A percentile compares a stretch with the other conserved stretches of the same genome.
phyloP scores from a whole-genome alignment of 1,284 basidiomycete species.

The Lignosus rhinocerotis region DNA sequence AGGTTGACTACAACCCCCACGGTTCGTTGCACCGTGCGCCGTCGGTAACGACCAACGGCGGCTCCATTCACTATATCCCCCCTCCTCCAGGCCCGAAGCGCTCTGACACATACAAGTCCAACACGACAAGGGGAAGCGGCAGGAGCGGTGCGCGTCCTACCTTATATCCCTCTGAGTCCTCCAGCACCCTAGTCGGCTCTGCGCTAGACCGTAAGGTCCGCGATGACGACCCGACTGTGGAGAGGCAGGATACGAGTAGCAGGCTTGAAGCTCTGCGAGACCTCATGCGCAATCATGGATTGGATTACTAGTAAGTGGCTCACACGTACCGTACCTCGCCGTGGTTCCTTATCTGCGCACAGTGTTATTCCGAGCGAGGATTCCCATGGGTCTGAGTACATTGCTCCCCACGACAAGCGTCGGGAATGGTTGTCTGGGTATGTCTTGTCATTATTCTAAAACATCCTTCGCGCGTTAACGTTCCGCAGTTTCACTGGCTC shows the following conservation, averaged over 20 bases:
- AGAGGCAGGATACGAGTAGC: conserved; percentile 56
- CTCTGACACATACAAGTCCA: conserved; percentile 33
- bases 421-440: conserved; percentile 84
- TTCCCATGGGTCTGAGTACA: conserved; percentile 88
- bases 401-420: conserved; percentile 79
- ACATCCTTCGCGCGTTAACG: not conserved
- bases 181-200: conserved; percentile 71
- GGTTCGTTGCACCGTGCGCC: conserved; percentile 9
- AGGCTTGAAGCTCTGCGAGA: conserved; percentile 68
- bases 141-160: conserved; percentile 39
- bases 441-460: conserved; percentile 27
- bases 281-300: conserved; percentile 70
- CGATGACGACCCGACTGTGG: conserved; percentile 56
- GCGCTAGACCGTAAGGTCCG: conserved; percentile 66
- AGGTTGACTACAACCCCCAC: conserved; percentile 20
- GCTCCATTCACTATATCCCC: conserved; percentile 16
- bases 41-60: conserved; percentile 15
- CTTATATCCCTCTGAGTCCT: conserved; percentile 57
- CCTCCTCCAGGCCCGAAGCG: conserved; percentile 22
- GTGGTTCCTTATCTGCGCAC: conserved; percentile 12
- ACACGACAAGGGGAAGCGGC: conserved; percentile 21
- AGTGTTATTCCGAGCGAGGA: conserved; percentile 83
- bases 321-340: conserved; percentile 7
- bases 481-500: conserved; percentile 80
- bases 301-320: conserved; percentile 83